Conservation (phyloP, 1,139 yeast species). For the Eremothecium coryli region DNA sequence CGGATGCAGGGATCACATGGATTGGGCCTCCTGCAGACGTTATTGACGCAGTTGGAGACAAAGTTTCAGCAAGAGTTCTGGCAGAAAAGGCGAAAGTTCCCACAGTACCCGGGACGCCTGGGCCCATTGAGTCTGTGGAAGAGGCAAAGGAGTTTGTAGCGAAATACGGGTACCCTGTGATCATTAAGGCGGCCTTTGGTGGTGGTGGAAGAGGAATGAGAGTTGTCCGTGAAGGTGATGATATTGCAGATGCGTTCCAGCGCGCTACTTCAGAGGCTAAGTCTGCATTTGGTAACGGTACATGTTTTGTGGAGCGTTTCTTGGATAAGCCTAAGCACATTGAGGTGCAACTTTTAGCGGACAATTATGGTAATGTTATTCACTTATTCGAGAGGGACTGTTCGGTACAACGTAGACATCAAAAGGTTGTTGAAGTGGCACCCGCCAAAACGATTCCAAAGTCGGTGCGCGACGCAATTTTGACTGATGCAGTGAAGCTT, state of each 20-base stretch:
- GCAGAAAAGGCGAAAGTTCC: slow-evolving; percentile 82
- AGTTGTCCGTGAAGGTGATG: slow-evolving; percentile 95
- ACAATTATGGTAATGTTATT: slow-evolving; percentile 86
- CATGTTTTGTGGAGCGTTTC: slow-evolving; percentile 94
- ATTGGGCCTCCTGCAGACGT: slow-evolving; percentile 86
- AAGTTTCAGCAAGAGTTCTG: slow-evolving; percentile 84
- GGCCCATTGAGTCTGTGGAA: slow-evolving; percentile 75
- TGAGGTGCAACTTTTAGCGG: slow-evolving; percentile 94
- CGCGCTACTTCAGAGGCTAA: slow-evolving; percentile 94
- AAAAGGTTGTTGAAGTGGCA: slow-evolving; percentile 97
- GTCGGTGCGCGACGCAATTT: slow-evolving; percentile 77
- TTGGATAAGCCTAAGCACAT: slow-evolving; percentile 94
- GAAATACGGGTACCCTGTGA: slow-evolving; percentile 87
- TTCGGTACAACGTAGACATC: slow-evolving; percentile 98
- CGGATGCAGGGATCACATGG: slow-evolving; percentile 89
- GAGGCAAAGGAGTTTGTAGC: slow-evolving; percentile 75
- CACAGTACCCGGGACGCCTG: slow-evolving; percentile 96
- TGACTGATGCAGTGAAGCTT: slow-evolving; percentile 87
- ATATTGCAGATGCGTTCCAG: slow-evolving; percentile 79
- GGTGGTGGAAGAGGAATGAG: slow-evolving; percentile 99
- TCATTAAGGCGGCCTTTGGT: slow-evolving; percentile 97
- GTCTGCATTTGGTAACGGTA: slow-evolving; percentile 94
- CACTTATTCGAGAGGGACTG: slow-evolving; percentile 97
- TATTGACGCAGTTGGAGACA: slow-evolving; percentile 96
- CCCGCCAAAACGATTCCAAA: slow-evolving; percentile 91